A percentile compares a stretch with the other conserved stretches of the same genome.
phyloP scores from a whole-genome alignment of 305 asterid species.

The Fraxinus sp. region DNA sequence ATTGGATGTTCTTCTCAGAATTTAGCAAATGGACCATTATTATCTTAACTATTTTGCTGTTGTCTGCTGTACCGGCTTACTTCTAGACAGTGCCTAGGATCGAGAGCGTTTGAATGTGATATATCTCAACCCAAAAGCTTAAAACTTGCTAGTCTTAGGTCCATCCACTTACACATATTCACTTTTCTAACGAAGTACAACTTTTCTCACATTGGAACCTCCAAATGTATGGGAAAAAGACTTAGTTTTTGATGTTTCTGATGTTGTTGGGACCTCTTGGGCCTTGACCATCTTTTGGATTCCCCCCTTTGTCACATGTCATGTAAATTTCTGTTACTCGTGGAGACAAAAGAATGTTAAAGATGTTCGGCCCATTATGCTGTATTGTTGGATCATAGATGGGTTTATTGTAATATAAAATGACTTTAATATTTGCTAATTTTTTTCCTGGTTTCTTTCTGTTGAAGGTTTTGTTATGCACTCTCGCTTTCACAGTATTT shows the following conservation, averaged over 20 bases:
- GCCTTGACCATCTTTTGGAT: neutral
- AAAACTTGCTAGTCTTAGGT: neutral
- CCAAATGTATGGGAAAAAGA: neutral
- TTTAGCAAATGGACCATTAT: neutral
- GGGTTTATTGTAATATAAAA: conserved; percentile 9
- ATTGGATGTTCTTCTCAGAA: neutral
- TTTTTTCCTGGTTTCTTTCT: conserved; percentile 30
- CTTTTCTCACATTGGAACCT: neutral
- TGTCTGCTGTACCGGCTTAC: neutral
- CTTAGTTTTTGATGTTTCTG: neutral
- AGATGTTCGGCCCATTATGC: neutral
- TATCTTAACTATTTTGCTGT: neutral
- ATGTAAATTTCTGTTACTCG: neutral
- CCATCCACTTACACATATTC: neutral
- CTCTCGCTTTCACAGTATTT: conserved; percentile 94
- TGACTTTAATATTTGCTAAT: conserved; percentile 22
- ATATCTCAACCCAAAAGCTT: neutral
- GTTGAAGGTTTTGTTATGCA: conserved; percentile 79
- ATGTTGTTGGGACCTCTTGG: neutral
- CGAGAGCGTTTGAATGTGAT: neutral
- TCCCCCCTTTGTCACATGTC: neutral
- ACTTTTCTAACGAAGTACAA: neutral
- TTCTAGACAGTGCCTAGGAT: neutral
- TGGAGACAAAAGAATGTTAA: neutral
- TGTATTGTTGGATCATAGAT: conserved; percentile 9